Percentiles rank a stretch among this genome's conserved stretches.
Conservation (phyloP, 2,329 filamentous ascomycete genomes). For the Xylaria sp. region DNA sequence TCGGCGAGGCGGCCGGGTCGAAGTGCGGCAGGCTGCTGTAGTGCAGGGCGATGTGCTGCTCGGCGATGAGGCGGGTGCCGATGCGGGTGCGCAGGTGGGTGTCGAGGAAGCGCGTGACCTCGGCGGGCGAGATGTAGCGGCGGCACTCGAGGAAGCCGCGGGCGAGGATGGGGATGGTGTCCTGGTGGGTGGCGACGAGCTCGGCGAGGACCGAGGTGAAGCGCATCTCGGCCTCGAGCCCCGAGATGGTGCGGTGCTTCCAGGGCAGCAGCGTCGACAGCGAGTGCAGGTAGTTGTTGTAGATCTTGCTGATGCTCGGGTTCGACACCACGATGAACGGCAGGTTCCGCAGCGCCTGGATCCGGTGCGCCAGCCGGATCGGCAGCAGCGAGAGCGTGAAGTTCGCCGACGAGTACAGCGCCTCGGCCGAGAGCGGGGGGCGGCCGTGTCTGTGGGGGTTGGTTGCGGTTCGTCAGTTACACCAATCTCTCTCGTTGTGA, state of each 20-base stretch:
- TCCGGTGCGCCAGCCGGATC: slow-evolving; percentile 88
- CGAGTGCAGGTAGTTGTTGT: slow-evolving; percentile 94
- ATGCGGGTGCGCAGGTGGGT: slow-evolving; percentile 92
- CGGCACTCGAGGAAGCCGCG: slow-evolving; percentile 91
- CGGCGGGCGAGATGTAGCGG: slow-evolving; percentile 79
- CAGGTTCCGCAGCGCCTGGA: slow-evolving; percentile 88
- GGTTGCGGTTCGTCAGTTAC: slow-evolving; percentile 2
- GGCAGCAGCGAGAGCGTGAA: slow-evolving; percentile 93
- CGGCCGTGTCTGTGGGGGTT: slow-evolving; percentile 79
- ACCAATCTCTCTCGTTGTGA: neutral
- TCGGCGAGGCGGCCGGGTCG: slow-evolving; percentile 54
- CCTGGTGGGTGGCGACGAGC: slow-evolving; percentile 90
- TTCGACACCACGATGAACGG: slow-evolving; percentile 99
- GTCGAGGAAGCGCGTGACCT: slow-evolving; percentile 92
- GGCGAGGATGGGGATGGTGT: slow-evolving; percentile 92
- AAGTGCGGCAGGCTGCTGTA: slow-evolving; percentile 70
- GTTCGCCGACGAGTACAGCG: slow-evolving; percentile 87
- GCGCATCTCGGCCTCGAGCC: slow-evolving; percentile 81
- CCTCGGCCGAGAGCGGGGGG: slow-evolving; percentile 78
- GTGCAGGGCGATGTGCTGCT: slow-evolving; percentile 95
- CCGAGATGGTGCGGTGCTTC: slow-evolving; percentile 68
- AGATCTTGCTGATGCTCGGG: slow-evolving; percentile 89
- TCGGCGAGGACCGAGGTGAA: slow-evolving; percentile 95
- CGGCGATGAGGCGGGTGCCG: slow-evolving; percentile 88
- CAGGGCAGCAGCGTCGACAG: slow-evolving; percentile 89